Evolutionary conservation across 2,329 filamentous ascomycete species (phyloP), one percentile per base, ranked within the genome.

Genomic region (Fusarium sarcochroum): DNA sequence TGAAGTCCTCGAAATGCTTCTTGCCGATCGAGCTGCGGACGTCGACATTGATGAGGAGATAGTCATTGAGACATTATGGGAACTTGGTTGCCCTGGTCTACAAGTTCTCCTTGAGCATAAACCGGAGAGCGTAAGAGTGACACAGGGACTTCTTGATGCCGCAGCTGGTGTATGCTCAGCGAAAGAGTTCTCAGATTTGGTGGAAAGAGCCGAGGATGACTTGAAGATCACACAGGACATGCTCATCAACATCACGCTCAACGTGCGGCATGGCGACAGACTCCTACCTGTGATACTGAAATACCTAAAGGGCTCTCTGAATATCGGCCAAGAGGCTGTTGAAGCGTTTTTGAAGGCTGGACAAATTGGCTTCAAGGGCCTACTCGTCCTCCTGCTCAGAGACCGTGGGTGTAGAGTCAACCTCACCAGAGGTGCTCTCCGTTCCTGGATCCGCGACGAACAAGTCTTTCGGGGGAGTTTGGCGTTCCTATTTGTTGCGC

Each of bases 1-100:
- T 8, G 60, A 65, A 46, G 62, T 65, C 21, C 61, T 65, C 18
- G 62, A 65, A 44, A 65, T 66, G 62, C 61, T 65, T 25, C 62
- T 65, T 42, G 40, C 49, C 15, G 51, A 54, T n/a, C 54, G 61
- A 17, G 61, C 53, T 41, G 54, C 63, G 9, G 61, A 65, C 23
- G 42, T 65, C 40, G 62, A 66, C 14, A 60, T 65, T n/a, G 53
- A 65, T 35, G 61, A 65, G 7, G 62, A 65, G 21, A 55, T 61
- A 20, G 48, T 48, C 17, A 55, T 66, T 10, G 48, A 66, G 34
- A 45, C 46, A 6, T 8, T 66, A 11, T 45, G 45, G 21, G 54
- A 55, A 32, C 61, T 66, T 35, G 63, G 63, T 13, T 66, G 46
- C 11, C 44, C 61, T 15, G 61, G 61, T 14, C 17, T 66, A 9